Evolutionary conservation across 345 rosid genomes (phyloP).

Genomic region (Eucalyptus curtisii): DNA sequence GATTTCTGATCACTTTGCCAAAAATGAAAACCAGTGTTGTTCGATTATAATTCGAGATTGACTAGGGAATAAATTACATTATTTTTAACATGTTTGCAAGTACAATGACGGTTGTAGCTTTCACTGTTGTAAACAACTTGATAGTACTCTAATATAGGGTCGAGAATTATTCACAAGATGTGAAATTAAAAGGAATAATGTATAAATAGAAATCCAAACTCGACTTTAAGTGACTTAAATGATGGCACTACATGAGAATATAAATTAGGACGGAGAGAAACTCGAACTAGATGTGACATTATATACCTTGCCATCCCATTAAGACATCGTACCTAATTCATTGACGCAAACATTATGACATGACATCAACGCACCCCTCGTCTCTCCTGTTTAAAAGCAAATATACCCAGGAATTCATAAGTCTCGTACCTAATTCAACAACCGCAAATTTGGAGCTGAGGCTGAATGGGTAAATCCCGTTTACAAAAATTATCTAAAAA

Average conservation of each 20-base stretch:
- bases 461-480: background rate
- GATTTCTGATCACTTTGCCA: background rate
- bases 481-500: too few species aligned
- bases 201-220: background rate
- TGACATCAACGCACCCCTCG: background rate
- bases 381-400: background rate
- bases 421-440: background rate
- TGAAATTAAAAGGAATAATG: background rate
- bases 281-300: background rate
- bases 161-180: background rate
- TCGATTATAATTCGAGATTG: background rate
- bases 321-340: background rate
- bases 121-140: fast-evolving
- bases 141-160: background rate
- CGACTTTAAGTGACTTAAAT: background rate
- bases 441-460: background rate
- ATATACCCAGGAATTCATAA: background rate
- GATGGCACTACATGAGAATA: background rate
- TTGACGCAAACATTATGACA: background rate
- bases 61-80: background rate
- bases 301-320: background rate
- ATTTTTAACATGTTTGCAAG: background rate
- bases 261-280: background rate
- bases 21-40: background rate
- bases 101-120: background rate